A percentile compares a stretch with the other conserved stretches of the same genome.
Conservation (phyloP, 495 filamentous ascomycete species). For the Penicillium coffeae region DNA sequence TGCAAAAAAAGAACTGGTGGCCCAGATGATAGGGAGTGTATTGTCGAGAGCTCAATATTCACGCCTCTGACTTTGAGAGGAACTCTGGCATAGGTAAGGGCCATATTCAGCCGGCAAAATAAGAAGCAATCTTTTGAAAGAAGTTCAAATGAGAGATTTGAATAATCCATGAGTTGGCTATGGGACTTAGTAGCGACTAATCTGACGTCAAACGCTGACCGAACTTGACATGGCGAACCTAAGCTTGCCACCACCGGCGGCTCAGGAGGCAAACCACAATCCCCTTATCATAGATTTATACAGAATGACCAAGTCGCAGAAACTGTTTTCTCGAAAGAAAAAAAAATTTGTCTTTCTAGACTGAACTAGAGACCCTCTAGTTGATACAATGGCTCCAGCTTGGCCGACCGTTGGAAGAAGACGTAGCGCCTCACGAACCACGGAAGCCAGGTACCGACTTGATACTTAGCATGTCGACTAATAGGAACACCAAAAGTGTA, state of each 20-base stretch:
- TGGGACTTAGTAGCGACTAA: background rate
- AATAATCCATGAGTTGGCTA: background rate
- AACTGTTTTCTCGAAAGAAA: too few relatives aligned
- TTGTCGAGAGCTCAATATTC: conserved; percentile 19
- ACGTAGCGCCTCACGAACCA: conserved; percentile 64
- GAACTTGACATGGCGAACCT: background rate
- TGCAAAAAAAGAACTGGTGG: conserved; percentile 25
- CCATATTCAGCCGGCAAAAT: too few relatives aligned
- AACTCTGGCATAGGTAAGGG: conserved; percentile 8
- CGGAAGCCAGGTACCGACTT: conserved; percentile 55
- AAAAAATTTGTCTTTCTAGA: too few relatives aligned
- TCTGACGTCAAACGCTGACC: background rate
- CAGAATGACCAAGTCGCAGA: too few relatives aligned
- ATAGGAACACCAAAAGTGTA: conserved; percentile 72
- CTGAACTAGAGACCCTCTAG: conserved; percentile 41
- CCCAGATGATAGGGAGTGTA: conserved; percentile 12
- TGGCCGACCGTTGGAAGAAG: conserved; percentile 52
- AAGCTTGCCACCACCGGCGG: background rate
- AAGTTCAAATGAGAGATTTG: too few relatives aligned
- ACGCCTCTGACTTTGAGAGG: conserved; percentile 17
- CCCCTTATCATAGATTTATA: too few relatives aligned
- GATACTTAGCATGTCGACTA: conserved; percentile 55
- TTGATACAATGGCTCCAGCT: conserved; percentile 59
- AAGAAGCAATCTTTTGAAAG: too few relatives aligned
- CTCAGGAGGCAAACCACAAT: too few relatives aligned